A percentile compares a stretch with the other conserved stretches of the same genome.
phyloP scores from a whole-genome alignment of 768 basidiomycete genomes.

The Postia placenta region DNA sequence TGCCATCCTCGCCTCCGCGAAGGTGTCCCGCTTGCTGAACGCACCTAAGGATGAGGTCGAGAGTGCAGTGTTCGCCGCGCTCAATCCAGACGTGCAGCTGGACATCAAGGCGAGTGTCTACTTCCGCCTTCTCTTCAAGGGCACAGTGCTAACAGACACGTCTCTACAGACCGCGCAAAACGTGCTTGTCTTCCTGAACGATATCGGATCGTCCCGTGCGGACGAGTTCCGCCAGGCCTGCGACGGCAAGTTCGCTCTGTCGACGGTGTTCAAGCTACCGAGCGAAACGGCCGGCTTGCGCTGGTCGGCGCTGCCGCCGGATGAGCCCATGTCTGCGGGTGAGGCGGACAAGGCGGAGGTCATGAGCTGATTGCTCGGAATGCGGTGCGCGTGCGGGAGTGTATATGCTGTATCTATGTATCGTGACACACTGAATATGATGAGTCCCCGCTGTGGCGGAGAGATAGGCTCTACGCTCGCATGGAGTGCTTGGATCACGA shows the following conservation, averaged over 20 bases:
- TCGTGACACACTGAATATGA: too few species aligned
- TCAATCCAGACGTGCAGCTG: conserved; percentile 38
- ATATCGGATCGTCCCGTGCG: conserved; percentile 43
- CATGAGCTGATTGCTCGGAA: not conserved
- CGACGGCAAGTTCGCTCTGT: conserved; percentile 46
- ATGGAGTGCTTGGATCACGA: too few species aligned
- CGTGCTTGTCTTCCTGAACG: conserved; percentile 41
- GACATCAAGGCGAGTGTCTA: conserved; percentile 42
- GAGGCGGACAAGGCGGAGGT: not conserved
- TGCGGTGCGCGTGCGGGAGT: not conserved
- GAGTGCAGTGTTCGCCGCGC: conserved; percentile 42
- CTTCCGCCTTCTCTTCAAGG: not conserved
- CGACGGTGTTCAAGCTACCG: conserved; percentile 55
- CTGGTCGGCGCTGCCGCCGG: not conserved
- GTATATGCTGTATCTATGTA: not conserved
- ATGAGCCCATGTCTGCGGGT: not conserved
- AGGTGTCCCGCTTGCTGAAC: conserved; percentile 42
- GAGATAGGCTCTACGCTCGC: too few species aligned
- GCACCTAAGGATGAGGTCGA: conserved; percentile 57
- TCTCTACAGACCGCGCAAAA: conserved; percentile 43
- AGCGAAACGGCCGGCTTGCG: not conserved
- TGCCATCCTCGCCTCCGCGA: conserved; percentile 60
- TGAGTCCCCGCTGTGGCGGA: too few species aligned
- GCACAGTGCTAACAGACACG: too few species aligned
- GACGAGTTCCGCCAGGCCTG: conserved; percentile 60